Evolutionary conservation across 208 protist species (phyloP).

Genomic region (Crithidia mellificae): DNA sequence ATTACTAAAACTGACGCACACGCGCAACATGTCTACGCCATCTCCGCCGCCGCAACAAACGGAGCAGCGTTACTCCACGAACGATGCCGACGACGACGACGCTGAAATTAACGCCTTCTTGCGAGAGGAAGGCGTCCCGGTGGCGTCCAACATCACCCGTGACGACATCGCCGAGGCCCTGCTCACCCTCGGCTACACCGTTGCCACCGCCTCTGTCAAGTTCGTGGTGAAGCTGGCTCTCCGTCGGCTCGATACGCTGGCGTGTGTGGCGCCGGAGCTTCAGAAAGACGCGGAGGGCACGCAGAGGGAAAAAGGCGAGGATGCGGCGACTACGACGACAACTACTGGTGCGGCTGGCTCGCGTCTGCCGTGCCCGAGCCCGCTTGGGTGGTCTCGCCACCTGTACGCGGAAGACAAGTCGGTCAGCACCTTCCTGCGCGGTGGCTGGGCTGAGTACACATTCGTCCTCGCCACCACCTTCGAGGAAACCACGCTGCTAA

Average conservation of each 20-base stretch:
- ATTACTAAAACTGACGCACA: neutral
- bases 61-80: neutral
- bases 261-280: slow-evolving; percentile 25
- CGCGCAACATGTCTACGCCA: neutral
- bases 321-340: neutral
- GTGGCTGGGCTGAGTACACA: slow-evolving; percentile 25
- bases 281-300: slow-evolving; percentile 1
- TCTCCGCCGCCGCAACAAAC: neutral
- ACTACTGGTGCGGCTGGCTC: too few relatives aligned
- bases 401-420: slow-evolving; percentile 15
- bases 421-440: slow-evolving; percentile 17
- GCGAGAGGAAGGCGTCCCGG: slow-evolving; percentile 26
- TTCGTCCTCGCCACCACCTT: slow-evolving; percentile 22
- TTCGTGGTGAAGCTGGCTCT: slow-evolving; percentile 16
- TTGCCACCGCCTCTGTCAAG: slow-evolving; percentile 10
- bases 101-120: slow-evolving; percentile 32
- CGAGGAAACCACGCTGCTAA: slow-evolving; percentile 19
- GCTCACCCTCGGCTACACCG: slow-evolving; percentile 13
- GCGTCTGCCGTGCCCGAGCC: neutral
- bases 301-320: neutral
- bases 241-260: slow-evolving; percentile 23
- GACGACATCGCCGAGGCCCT: slow-evolving; percentile 18
- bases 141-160: neutral
- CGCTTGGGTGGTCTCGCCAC: slow-evolving; percentile 16
- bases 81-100: slow-evolving; percentile 1